Evolutionary conservation across 2,329 filamentous ascomycete species (phyloP), one percentile per base, ranked within the genome.

Genomic region (Fusarium liriodendri): DNA sequence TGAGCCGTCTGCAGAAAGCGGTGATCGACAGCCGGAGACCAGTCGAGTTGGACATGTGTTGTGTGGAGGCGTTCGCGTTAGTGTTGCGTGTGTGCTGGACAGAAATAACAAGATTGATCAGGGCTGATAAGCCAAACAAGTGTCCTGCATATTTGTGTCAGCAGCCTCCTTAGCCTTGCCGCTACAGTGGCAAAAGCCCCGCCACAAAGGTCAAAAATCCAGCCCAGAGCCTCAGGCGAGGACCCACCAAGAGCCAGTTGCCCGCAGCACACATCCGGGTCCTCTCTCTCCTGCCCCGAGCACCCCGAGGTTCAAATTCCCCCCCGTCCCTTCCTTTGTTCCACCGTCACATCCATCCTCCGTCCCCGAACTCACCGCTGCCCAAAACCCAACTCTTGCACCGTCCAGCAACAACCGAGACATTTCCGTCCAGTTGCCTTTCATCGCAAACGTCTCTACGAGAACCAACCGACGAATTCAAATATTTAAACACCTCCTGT

Each of bases 171-270:
- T 62, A 68, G 60, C 67, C 67, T 38, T 38, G 71, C 60, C 61
- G 52, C 61, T 68, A 29, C 52, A 20, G 72, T 74, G 69, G 72
- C 66, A 64, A 75, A 42, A 71, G 35, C 71, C 62, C 62, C 58
- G 58, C 66, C 64, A 71, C 72, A 60, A 67, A 75, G 71, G 59
- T 64, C 69, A 62, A 75, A 66, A 64, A 70, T 70, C 69, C 60
- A 72, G 72, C 69, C 69, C 62, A 72, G 72, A 75, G 72, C 72
- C 72, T 75, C 72, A 72, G 72, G 72, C 74, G 72, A 74, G 72
- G 72, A n/a, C 35, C 72, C 72, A 75, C 72, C 61, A 37, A 55
- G 55, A 62, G 37, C 35, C 32, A 25, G 55, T 57, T 65, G 62
- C 40, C 62, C 54, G 62, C 62, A 64, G 42, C 62, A 35, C 62